Evolutionary conservation across 495 filamentous ascomycete species (phyloP).

Genomic region (Penicillium steckii): DNA sequence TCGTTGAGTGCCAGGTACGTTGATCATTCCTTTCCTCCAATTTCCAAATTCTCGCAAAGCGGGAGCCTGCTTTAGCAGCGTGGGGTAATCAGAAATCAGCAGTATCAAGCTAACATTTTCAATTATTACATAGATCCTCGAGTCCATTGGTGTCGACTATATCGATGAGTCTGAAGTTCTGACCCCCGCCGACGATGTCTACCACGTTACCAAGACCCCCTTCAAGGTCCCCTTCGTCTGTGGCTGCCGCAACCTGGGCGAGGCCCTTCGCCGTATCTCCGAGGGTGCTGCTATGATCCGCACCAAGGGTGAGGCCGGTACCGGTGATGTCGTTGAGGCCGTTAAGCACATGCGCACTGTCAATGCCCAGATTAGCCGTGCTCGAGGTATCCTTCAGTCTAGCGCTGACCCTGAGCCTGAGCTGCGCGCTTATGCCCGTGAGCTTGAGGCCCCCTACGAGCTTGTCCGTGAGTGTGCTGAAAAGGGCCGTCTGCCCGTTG

Average conservation of each 20-base stretch:
- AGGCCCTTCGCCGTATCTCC: slow-evolving; percentile 86
- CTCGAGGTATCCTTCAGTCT: slow-evolving; percentile 56
- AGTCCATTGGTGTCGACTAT: slow-evolving; percentile 93
- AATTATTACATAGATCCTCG: slow-evolving; percentile 66
- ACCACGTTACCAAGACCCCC: slow-evolving; percentile 86
- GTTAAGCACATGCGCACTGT: slow-evolving; percentile 95
- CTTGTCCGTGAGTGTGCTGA: slow-evolving; percentile 83
- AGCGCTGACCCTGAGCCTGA: slow-evolving; percentile 69
- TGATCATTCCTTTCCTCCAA: not conserved
- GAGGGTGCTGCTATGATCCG: slow-evolving; percentile 99
- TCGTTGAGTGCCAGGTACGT: slow-evolving; percentile 88
- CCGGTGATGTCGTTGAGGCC: slow-evolving; percentile 96
- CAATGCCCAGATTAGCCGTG: slow-evolving; percentile 75
- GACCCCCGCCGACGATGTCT: slow-evolving; percentile 85
- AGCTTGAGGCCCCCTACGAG: slow-evolving; percentile 71
- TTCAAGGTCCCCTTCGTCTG: slow-evolving; percentile 94
- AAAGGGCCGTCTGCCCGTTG: slow-evolving; percentile 86
- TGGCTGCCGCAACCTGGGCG: slow-evolving; percentile 92
- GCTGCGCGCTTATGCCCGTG: slow-evolving; percentile 74
- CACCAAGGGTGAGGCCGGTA: slow-evolving; percentile 97
- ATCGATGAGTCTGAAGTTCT: slow-evolving; percentile 98
- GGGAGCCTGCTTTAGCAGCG: not conserved
- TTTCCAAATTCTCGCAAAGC: no score
- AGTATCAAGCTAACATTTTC: slow-evolving; percentile 6
- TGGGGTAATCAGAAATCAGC: not conserved